A percentile compares a stretch with the other conserved stretches of the same genome.
Conservation (phyloP, 345 rosid species). For the Gossypium stocksii region DNA sequence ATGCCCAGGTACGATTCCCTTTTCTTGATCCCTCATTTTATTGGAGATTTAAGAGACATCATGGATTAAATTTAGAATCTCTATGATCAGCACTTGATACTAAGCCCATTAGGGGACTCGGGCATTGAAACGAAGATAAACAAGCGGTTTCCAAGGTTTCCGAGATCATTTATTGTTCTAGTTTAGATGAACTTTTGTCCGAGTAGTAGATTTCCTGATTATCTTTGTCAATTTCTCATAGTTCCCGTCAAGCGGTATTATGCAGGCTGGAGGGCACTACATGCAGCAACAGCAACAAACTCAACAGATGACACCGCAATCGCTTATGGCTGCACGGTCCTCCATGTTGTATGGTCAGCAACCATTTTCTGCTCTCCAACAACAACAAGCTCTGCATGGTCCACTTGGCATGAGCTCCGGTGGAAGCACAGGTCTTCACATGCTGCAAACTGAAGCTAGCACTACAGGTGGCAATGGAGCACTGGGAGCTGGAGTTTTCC, state of each 20-base stretch:
- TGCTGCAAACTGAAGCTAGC: constrained; percentile 53
- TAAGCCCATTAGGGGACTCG: too few species aligned
- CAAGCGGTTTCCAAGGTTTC: too few species aligned
- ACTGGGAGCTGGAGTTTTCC: constrained; percentile 58
- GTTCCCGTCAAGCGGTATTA: constrained; percentile 62
- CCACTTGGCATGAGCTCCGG: constrained; percentile 89
- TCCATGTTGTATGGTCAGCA: constrained; percentile 87
- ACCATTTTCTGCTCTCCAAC: constrained; percentile 70
- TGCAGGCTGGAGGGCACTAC: constrained; percentile 83
- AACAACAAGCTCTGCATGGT: constrained; percentile 78
- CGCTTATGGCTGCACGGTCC: constrained; percentile 86
- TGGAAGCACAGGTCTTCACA: constrained; percentile 58
- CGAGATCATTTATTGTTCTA: too few species aligned
- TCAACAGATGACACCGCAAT: constrained; percentile 81
- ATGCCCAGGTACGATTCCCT: constrained; percentile 56
- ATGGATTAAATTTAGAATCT: too few species aligned
- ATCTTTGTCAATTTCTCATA: constrained; percentile 22
- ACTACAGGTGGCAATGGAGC: constrained; percentile 53
- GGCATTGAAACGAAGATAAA: too few species aligned
- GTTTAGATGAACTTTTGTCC: background rate
- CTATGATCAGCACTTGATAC: too few species aligned
- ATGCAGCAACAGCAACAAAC: constrained; percentile 78
- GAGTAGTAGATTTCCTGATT: constrained; percentile 1
- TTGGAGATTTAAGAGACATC: too few species aligned
- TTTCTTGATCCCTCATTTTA: background rate